These are phyloP conservation scores for Malus hybrid DNA, from an alignment of 331 rosid genomes.

Conservation along the genomic window DNA sequence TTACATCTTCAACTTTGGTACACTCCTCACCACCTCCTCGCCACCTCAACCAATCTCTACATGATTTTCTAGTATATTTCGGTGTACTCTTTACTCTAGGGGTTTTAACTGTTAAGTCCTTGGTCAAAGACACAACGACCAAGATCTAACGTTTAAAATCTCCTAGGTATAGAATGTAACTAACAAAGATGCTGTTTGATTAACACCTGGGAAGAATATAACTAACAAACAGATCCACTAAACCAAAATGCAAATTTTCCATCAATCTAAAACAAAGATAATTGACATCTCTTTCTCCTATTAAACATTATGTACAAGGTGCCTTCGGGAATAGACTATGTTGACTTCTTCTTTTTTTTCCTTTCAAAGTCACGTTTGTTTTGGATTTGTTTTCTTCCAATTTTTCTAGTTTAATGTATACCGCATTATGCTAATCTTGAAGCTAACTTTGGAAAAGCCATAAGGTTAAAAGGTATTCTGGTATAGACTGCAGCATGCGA, in stretches of 20 bases:
- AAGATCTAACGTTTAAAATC: no score
- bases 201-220: neutral
- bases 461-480: neutral
- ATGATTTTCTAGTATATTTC: no score
- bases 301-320: neutral
- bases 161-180: no score
- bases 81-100: no score
- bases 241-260: neutral
- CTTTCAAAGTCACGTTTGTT: neutral
- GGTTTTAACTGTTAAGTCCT: no score
- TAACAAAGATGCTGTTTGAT: neutral
- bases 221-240: no score
- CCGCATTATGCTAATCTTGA: neutral
- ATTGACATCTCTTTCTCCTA: neutral
- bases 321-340: neutral
- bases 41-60: neutral
- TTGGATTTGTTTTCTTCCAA: no score
- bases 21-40: neutral
- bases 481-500: neutral
- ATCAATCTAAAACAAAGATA: neutral
- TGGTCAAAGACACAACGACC: no score
- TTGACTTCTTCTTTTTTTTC: neutral
- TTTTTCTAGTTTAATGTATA: neutral
- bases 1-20: neutral
- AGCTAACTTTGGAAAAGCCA: neutral